phyloP scores from a whole-genome alignment of 176 grass and related monocot genomes.

The Urochloa ruziziensis region DNA sequence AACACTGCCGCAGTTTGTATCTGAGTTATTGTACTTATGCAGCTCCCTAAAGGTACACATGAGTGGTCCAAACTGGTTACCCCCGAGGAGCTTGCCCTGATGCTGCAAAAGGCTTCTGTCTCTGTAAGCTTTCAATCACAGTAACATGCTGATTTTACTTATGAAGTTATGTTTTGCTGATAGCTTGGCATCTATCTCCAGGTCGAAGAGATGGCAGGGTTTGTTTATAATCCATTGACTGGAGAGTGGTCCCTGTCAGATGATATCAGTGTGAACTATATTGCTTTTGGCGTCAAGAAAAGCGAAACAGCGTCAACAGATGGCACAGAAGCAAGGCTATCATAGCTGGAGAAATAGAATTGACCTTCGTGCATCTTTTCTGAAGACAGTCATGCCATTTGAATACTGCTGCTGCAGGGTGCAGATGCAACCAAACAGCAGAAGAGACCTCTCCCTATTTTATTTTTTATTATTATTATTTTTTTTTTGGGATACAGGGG shows the following conservation, averaged over 20 bases:
- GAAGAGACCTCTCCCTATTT: background rate
- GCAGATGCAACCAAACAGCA: background rate
- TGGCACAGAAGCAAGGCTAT: background rate
- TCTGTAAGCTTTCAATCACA: constrained; percentile 52
- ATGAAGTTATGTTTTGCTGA: constrained; percentile 13
- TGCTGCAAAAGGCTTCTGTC: constrained; percentile 69
- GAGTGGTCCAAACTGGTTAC: constrained; percentile 86
- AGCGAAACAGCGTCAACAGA: background rate
- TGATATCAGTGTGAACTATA: constrained; percentile 89
- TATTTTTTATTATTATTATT: background rate
- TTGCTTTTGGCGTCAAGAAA: constrained; percentile 73
- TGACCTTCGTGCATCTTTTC: background rate
- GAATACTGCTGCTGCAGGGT: background rate
- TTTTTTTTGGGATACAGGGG: background rate
- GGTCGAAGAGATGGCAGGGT: constrained; percentile 93
- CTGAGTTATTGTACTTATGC: constrained; percentile 27
- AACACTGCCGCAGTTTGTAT: background rate
- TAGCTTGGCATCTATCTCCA: constrained; percentile 35
- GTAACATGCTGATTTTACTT: background rate
- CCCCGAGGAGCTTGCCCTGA: constrained; percentile 78
- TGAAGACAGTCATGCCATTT: background rate
- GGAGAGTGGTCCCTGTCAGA: constrained; percentile 81
- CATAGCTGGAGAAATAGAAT: background rate
- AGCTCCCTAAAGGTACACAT: constrained; percentile 95
- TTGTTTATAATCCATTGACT: constrained; percentile 74